Base-by-base conservation (phyloP, 305 asterid genomes). In the Fraxinus xanthoxyloides region DNA sequence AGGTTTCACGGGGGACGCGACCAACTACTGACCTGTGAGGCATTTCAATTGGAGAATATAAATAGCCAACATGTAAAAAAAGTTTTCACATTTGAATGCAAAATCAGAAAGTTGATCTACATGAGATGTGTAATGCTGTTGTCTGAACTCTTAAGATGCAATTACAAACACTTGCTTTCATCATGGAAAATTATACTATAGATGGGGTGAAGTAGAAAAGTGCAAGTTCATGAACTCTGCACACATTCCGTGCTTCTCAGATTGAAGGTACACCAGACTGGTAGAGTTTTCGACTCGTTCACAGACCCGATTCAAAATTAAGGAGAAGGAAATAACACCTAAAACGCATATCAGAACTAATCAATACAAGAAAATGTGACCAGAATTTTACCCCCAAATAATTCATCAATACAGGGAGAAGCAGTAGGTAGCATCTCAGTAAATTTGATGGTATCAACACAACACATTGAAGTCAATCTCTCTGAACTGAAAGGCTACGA, bases 391-490 rank as follows among this genome's bases (percentile, higher is more conserved):
- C 12, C 19, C 19, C 40, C 1, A 31, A 30, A 0, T 31, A 70
- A 30, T 70, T 0, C 9, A 28, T 74, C 2, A 40, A 35, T 13
- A n/a, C 59, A 74, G 78, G 78, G 78, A 74, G 78, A 74, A 74
- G 78, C 59, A 36, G 78, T 74, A 48, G 28, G 78, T 4, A 74
- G 51, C 15, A 36, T 40, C 78, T 21, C 21, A 8, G 59, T 74
- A 19, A 74, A 74, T 74, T 74, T 74, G 56, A 21, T 36, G 78
- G 78, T 74, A 35, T 74, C 78, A 36, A 74, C 59, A 19, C 78
- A 5, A 35, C 78, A 38, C n/a, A 21, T 40, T 7, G 78, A 74
- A 36, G 78, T 74, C 7, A 74, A 74, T 19, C 3, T 74, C 59
- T 74, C 78, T 35, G 78, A 74, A 38, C 3, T 74, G 59, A 74